Evolutionary conservation across 2,329 filamentous ascomycete species (phyloP).

Genomic region (Fonsecaea multimorphosa): DNA sequence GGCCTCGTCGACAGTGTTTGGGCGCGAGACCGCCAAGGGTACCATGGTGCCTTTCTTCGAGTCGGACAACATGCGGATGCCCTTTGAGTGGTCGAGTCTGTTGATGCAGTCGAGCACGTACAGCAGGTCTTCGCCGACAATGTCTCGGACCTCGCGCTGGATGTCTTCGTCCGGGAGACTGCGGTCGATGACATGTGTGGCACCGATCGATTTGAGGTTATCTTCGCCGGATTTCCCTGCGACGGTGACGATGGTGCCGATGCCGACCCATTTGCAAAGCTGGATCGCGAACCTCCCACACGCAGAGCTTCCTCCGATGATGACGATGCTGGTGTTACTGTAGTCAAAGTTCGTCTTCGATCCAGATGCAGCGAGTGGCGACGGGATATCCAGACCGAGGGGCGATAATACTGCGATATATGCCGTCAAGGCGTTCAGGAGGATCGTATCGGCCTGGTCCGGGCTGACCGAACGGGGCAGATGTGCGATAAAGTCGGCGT

Average conservation of each 20-base stretch:
- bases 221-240: background rate
- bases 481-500: slow-evolving; percentile 11
- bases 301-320: slow-evolving; percentile 6
- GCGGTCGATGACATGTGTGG: slow-evolving; percentile 6
- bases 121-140: slow-evolving; percentile 8
- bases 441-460: slow-evolving; percentile 9
- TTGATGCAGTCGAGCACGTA: slow-evolving; percentile 15
- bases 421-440: slow-evolving; percentile 11
- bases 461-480: slow-evolving; percentile 6
- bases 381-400: background rate
- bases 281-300: slow-evolving; percentile 11
- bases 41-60: slow-evolving; percentile 12
- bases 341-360: slow-evolving; percentile 1
- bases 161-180: slow-evolving; percentile 2
- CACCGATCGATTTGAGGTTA: background rate
- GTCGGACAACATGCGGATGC: slow-evolving; percentile 9
- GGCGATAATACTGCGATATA: slow-evolving; percentile 4
- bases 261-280: slow-evolving; percentile 11
- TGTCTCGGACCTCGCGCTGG: background rate
- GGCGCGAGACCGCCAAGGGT: background rate
- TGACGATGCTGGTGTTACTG: slow-evolving; percentile 1
- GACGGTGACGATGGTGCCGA: slow-evolving; percentile 4
- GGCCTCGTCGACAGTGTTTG: slow-evolving; percentile 5
- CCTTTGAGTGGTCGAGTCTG: background rate
- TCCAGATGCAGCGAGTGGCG: background rate